Base-by-base conservation (phyloP, 1,139 yeast species). In the Petasospora fabianii region DNA sequence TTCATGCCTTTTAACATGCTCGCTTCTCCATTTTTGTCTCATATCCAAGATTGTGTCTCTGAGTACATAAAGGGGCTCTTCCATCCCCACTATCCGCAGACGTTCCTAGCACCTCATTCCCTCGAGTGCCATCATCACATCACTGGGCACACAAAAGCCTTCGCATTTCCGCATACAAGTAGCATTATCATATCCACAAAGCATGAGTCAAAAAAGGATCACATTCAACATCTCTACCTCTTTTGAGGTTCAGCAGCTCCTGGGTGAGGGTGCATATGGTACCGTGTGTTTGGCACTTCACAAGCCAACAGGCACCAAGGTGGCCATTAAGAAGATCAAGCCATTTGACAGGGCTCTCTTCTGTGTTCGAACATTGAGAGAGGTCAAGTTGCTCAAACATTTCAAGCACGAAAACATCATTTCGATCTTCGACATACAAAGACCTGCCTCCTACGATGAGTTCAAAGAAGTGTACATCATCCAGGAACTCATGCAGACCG, bases 261-360 rank as follows among this genome's bases (percentile, higher is more conserved):
- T 92, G 26, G 98, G 98, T 18, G 97, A 94, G 57, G 98, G 98
- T 3, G 97, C 98, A 0, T 92, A 92, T 59, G 98, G 98, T 15
- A 81, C 90, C 8, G 98, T 92, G 5, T 90, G 96, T 56, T 81
- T 95, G 1, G 98, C 97, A 24, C 74, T 78, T 50, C 94, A 90
- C 59, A 71, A 74, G 24, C 75, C 78, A 17, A 86, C 86, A 35
- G 84, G 80, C 27, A 82, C 82, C 6, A 62, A 71, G 26, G 97
- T 92, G 21, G 98, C 98, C 32, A 88, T 92, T 57, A 92, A 92
- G 62, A 86, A 90, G 67, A 88, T 92, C 50, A 86, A 87, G 62
- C 88, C 94, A 35, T 90, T 92, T 65, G 77, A 84, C 49, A 87
- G 88, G 60, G 81, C 85, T 57, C 83, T 92, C 51, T 73, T 92